Evolutionary conservation across 164 flowering plant species (phyloP), one percentile per base, ranked within the genome.

Genomic region (Berberis thunbergii): DNA sequence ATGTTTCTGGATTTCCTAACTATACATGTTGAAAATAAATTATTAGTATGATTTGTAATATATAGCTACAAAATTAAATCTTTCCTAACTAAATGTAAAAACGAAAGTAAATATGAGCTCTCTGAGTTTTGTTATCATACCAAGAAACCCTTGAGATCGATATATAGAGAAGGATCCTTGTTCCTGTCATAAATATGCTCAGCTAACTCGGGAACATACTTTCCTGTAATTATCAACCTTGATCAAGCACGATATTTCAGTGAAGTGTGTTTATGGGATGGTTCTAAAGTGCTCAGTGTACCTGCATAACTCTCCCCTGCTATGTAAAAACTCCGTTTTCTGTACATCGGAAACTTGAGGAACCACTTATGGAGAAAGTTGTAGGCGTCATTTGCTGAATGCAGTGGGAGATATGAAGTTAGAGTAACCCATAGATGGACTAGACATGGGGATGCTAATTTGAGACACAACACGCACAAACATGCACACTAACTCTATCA

Each of bases 261-360:
- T 41, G 42, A 62, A 26, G 12, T 7, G 3, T 59, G 62, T 59
- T 55, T 55, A 55, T 52, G 55, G 41, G 11, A 10, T 61, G 42
- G 26, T 26, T 26, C 26, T 26, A 26, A 2, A 2, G 45, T 45
- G 48, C 6, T 1, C 9, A 64, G 13, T 2, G 26, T 79, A 88
- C 98, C 98, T 75, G 96, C 98, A 76, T 94, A 91, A 78, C 99
- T 94, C 73, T 94, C 97, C 60, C 98, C 98, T 4, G 98, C 95
- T 55, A 94, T 83, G 60, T 86, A 94, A 69, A 94, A 86, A 3
- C 63, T 67, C 3, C 79, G 70, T 2, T 57, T 79, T 72, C 78
- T 76, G 58, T 87, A 91, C 1, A 79, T 69, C 39, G 98, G 97
- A 63, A 91, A 94, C 80, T 81, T 84, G 70, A 74, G 66, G 77